These are phyloP conservation scores for Phylloporus sp. DNA, from an alignment of 1,284 basidiomycete genomes.

Conservation along the genomic window DNA sequence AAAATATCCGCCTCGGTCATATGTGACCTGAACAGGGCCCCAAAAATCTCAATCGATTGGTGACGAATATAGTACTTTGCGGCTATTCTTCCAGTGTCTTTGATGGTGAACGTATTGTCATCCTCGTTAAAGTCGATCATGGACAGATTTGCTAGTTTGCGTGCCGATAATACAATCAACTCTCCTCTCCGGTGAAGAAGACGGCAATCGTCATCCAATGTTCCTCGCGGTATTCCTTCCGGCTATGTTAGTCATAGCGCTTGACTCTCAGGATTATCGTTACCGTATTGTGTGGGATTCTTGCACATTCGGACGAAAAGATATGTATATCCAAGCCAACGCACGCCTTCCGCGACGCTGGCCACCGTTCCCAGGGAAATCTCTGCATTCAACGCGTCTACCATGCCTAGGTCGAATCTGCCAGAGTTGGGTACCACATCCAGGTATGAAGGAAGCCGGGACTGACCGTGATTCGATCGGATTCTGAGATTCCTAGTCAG, in stretches of 20 bases:
- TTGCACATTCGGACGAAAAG: constrained; percentile 95
- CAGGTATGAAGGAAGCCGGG: not conserved
- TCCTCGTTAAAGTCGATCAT: constrained; percentile 89
- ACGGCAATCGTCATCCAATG: constrained; percentile 76
- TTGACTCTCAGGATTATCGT: constrained; percentile 19
- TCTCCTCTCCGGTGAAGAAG: constrained; percentile 78
- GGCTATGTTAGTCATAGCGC: not conserved
- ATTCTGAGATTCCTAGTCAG: constrained; percentile 51
- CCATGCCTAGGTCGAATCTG: constrained; percentile 86
- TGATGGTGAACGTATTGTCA: constrained; percentile 68
- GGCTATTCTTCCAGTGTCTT: constrained; percentile 92
- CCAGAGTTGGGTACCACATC: constrained; percentile 17
- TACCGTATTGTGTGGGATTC: constrained; percentile 92
- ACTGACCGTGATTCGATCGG: constrained; percentile 95
- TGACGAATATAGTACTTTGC: constrained; percentile 96
- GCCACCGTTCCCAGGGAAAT: constrained; percentile 95
- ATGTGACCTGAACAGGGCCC: constrained; percentile 69
- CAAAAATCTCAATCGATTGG: constrained; percentile 87
- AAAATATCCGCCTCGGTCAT: constrained; percentile 97
- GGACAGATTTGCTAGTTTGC: constrained; percentile 69
- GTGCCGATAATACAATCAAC: constrained; percentile 75
- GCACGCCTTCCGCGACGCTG: constrained; percentile 85
- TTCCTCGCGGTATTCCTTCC: constrained; percentile 79
- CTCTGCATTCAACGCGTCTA: constrained; percentile 95
- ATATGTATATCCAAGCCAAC: constrained; percentile 98